A percentile compares a stretch with the other conserved stretches of the same genome.
Evolutionary conservation across 2,329 filamentous ascomycete species (phyloP).

Genomic region (Monilinia vaccinii-corymbosi): DNA sequence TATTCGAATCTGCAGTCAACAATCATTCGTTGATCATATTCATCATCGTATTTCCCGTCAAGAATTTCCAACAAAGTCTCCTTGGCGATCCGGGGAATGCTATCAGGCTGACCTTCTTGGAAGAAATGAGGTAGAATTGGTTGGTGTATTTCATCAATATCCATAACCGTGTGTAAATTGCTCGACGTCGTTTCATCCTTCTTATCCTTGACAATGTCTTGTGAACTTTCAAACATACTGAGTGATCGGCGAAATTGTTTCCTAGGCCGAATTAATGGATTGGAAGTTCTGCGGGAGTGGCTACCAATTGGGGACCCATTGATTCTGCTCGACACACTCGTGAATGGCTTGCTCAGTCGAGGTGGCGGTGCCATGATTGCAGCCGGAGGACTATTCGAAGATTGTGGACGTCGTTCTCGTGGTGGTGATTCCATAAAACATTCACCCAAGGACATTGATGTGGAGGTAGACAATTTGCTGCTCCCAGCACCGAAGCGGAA

Average conservation of each 20-base stretch:
- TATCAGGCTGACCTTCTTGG: constrained; percentile 70
- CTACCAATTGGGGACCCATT: constrained; percentile 67
- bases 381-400: constrained; percentile 49
- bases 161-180: constrained; percentile 66
- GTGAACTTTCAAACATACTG: constrained; percentile 95
- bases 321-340: constrained; percentile 45
- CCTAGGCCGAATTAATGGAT: constrained; percentile 63
- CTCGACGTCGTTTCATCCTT: constrained; percentile 48
- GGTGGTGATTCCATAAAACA: constrained; percentile 73
- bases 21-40: constrained; percentile 74
- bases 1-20: constrained; percentile 99
- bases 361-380: constrained; percentile 45
- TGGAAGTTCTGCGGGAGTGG: constrained; percentile 64
- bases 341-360: constrained; percentile 57
- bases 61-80: constrained; percentile 79
- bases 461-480: constrained; percentile 40
- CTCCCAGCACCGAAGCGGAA: constrained; percentile 62
- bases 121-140: constrained; percentile 78
- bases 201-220: constrained; percentile 77
- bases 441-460: constrained; percentile 64
- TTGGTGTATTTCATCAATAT: constrained; percentile 67
- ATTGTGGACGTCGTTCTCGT: constrained; percentile 54
- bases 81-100: constrained; percentile 77
- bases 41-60: constrained; percentile 68
- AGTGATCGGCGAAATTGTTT: constrained; percentile 87